Evolutionary conservation across 2,329 filamentous ascomycete species (phyloP).

Genomic region (Cyphellophora attinorum): DNA sequence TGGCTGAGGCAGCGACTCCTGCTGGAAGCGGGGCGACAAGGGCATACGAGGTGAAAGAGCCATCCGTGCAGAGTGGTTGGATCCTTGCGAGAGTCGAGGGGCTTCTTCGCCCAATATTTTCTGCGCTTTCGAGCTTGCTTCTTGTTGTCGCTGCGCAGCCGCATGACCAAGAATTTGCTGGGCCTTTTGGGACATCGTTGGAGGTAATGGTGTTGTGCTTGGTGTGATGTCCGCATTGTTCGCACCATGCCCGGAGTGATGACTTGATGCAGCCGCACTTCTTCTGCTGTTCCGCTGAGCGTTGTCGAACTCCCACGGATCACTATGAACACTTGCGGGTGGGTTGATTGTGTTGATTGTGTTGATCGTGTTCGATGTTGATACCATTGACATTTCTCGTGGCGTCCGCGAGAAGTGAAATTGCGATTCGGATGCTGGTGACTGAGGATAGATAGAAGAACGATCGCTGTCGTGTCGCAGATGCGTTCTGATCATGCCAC

Average conservation of each 20-base stretch:
- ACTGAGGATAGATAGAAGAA: slow-evolving; percentile 63
- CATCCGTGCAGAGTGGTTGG: neutral
- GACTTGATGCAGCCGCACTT: no score
- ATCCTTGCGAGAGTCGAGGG: slow-evolving; percentile 4
- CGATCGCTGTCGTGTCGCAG: slow-evolving; percentile 69
- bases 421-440: neutral
- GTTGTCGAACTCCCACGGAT: slow-evolving; percentile 47
- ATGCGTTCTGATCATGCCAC: slow-evolving; percentile 75
- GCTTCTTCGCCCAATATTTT: slow-evolving; percentile 13
- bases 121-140: slow-evolving; percentile 13
- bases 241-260: no score
- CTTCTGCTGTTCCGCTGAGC: slow-evolving; percentile 25
- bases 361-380: slow-evolving; percentile 27
- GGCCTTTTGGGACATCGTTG: slow-evolving; percentile 25
- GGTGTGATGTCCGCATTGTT: neutral
- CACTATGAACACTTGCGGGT: slow-evolving; percentile 41
- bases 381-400: slow-evolving; percentile 21
- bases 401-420: neutral
- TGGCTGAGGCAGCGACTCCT: no score
- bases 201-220: slow-evolving; percentile 7
- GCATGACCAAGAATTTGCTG: slow-evolving; percentile 30
- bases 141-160: slow-evolving; percentile 22
- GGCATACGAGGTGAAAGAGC: no score
- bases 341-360: no score
- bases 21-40: no score